Conservation (phyloP, 768 basidiomycete species). For the Mycena filopes region DNA sequence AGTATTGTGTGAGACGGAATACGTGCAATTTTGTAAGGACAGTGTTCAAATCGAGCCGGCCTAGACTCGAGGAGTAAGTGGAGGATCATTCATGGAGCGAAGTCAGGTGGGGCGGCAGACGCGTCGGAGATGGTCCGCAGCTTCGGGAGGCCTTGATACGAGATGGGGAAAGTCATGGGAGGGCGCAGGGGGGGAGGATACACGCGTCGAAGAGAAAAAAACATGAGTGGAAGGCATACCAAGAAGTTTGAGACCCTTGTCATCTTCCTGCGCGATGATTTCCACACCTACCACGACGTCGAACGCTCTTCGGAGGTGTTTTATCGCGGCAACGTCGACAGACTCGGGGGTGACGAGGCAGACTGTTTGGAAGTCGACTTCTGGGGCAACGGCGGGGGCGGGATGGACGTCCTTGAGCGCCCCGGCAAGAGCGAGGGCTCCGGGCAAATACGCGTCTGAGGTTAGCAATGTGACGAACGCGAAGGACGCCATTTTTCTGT, state of each 20-base stretch:
- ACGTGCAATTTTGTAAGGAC: slow-evolving; percentile 97
- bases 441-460: slow-evolving; percentile 92
- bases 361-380: slow-evolving; percentile 81
- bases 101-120: slow-evolving; percentile 20
- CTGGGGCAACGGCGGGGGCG: slow-evolving; percentile 62
- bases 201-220: slow-evolving; percentile 34
- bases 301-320: slow-evolving; percentile 81
- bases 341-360: slow-evolving; percentile 96
- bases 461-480: slow-evolving; percentile 95
- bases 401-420: slow-evolving; percentile 86
- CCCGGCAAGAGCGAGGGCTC: slow-evolving; percentile 87
- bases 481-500: too few relatives aligned
- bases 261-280: slow-evolving; percentile 76
- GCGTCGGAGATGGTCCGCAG: slow-evolving; percentile 33
- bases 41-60: slow-evolving; percentile 91
- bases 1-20: slow-evolving; percentile 90
- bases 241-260: slow-evolving; percentile 77
- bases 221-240: slow-evolving; percentile 62
- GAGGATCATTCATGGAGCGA: slow-evolving; percentile 26
- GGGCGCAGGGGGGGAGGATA: slow-evolving; percentile 10
- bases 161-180: neutral
- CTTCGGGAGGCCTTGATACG: slow-evolving; percentile 1
- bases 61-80: slow-evolving; percentile 53
- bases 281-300: slow-evolving; percentile 94
- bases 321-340: slow-evolving; percentile 85